Base-by-base conservation (phyloP, 1,284 basidiomycete species). In the Rhodotorula sp. region DNA sequence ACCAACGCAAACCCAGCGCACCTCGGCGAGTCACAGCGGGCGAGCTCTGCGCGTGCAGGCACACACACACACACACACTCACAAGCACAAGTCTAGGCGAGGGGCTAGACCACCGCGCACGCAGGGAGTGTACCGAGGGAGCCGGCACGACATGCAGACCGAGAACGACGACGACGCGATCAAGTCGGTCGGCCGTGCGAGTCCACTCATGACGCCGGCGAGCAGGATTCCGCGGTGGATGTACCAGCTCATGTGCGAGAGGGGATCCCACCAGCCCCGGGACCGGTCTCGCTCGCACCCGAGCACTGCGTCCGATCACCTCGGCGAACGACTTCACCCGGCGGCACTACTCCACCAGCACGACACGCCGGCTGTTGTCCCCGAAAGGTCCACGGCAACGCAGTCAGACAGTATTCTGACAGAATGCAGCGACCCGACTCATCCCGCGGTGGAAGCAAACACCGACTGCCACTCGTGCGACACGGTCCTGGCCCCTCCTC, bases 181-280 rank as follows among this genome's bases (percentile, higher is more conserved):
- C 26, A 29, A 7, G 24, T 33, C 22, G 37, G 42, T 22, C 60
- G 24, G 26, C n/a, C 22, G n/a, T 18, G 33, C 37, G 33, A n/a
- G 37, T 6, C 58, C 18, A 29, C 45, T 12, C 44, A 10, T 44
- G 20, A 24, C 56, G 12, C 56, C 12, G 6, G 26, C 53, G 12
- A 8, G 59, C 18, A 30, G 42, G 17, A 33, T 58, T 4, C 61
- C 66, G n/a, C 17, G 46, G 24, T 68, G 67, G 67, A 64, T 64
- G 62, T 30, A 56, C 51, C 45, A 54, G 30, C 54, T 68, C 30
- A 64, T 64, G 62, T 56, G 46, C 5, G 67, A 68, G 42, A 44
- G 64, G 0, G 56, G 45, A 20, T 46, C 48, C 45, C 44, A 33
- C 26, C 30, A 17, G 30, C 4, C 17, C 48, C 20, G 24, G 24